Conservation (phyloP, 2,329 filamentous ascomycete species). For the Teratosphaeria destructans region DNA sequence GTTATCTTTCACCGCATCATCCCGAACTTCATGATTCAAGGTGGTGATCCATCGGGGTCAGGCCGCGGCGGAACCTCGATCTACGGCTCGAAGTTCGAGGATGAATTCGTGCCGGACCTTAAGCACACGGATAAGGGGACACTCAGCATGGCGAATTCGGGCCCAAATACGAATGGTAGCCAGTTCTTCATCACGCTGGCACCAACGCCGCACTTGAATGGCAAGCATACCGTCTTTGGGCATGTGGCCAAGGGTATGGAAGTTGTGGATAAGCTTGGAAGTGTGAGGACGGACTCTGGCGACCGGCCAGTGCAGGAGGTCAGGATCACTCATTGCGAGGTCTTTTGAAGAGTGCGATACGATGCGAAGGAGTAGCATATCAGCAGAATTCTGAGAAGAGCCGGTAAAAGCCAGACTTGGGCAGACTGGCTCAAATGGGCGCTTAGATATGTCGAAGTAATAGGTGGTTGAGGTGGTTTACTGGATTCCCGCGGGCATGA, state of each 20-base stretch:
- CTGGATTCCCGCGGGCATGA: background rate
- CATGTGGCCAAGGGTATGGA: constrained; percentile 83
- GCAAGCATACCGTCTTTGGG: constrained; percentile 92
- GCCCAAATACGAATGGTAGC: constrained; percentile 82
- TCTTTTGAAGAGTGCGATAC: constrained; percentile 8
- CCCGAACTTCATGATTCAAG: constrained; percentile 93
- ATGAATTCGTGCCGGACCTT: constrained; percentile 71
- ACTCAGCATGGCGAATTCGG: constrained; percentile 89
- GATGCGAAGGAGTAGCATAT: background rate
- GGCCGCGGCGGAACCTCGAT: constrained; percentile 60
- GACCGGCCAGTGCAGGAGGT: constrained; percentile 74
- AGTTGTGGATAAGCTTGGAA: constrained; percentile 77
- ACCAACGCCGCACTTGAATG: constrained; percentile 78
- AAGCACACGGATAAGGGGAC: constrained; percentile 73
- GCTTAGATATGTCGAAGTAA: background rate
- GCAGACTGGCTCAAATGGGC: background rate
- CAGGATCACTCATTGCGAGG: constrained; percentile 46
- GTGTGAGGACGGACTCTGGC: constrained; percentile 69
- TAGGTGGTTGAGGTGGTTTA: background rate
- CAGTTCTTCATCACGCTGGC: constrained; percentile 93
- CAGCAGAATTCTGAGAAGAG: too few relatives aligned
- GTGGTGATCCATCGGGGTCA: constrained; percentile 24
- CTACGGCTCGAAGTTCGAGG: constrained; percentile 77
- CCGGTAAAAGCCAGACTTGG: background rate
- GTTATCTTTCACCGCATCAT: constrained; percentile 43